Evolutionary conservation across 176 grass and related monocot genomes (phyloP).

Genomic region (Aegilops speltoides): DNA sequence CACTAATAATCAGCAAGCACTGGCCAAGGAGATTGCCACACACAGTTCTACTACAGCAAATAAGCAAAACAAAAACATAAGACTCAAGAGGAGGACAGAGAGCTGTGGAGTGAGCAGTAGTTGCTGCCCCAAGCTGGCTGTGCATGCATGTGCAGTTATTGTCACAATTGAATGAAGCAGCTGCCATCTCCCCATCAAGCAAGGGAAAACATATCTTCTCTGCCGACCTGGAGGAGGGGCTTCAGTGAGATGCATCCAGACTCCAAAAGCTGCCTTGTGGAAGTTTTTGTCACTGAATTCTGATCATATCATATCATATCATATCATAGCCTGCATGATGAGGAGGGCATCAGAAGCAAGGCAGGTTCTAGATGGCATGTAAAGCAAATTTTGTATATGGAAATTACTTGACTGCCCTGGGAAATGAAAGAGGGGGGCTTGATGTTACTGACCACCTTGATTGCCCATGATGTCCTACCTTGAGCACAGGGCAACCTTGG

Average conservation of each 20-base stretch:
- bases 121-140: slow-evolving; percentile 6
- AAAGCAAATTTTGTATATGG: neutral
- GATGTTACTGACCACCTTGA: slow-evolving; percentile 27
- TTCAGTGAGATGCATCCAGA: slow-evolving; percentile 27
- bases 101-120: neutral
- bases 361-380: neutral
- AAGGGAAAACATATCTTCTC: slow-evolving; percentile 16
- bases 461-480: slow-evolving; percentile 24
- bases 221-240: neutral
- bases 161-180: slow-evolving; percentile 35
- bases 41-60: neutral
- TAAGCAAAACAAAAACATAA: neutral
- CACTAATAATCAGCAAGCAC: neutral
- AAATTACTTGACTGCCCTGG: neutral
- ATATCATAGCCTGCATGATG: neutral
- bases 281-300: neutral
- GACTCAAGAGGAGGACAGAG: neutral
- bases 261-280: neutral
- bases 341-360: neutral
- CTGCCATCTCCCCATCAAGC: slow-evolving; percentile 28
- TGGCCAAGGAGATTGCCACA: neutral
- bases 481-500: neutral
- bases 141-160: slow-evolving; percentile 28
- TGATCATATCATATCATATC: neutral
- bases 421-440: neutral